Evolutionary conservation across 2,329 filamentous ascomycete species (phyloP), one percentile per base, ranked within the genome.

Genomic region (Elsinoe fawcettii): DNA sequence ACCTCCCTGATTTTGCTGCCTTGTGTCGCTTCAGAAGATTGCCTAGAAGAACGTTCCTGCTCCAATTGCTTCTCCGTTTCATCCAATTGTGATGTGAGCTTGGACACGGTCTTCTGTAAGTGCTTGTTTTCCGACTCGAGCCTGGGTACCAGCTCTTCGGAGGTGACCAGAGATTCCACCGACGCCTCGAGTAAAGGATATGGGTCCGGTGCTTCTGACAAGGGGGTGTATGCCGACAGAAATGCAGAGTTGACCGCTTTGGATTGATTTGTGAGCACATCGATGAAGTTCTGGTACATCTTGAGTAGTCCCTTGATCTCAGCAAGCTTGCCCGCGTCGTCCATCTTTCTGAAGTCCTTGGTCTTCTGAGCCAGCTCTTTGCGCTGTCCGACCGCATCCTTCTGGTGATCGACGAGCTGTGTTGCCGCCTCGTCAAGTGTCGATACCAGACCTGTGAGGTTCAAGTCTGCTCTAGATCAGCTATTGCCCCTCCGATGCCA

Each of bases 291-390:
- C 74, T 99, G 93, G 76, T 99, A 99, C 51, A 91, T 90, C 92
- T 71, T 67, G 59, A 99, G 74, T 53, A 99, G 75, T 37, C 83
- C 83, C 74, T 97, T 99, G 75, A 95, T 84, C 71, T 99, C 93
- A 4, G 79, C 78, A 56, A 99, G 75, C 72, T 97, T 99, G 58
- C 82, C 83, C 9, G 86, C 76, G 76, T 99, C 90, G 65, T 97
- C 92, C 9, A 95, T 80, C 71, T 96, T 97, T 60, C 91, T 81
- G 65, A 97, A 99, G 66, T 97, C 92, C 68, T 99, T 99, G 0
- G 93, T 99, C 78, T 96, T 97, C 69, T 96, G 91, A n/a, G 95
- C 93, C 18, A 99, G 78, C 60, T 99, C 95, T 70, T 99, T 99
- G 55, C 93, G 82, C 70, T 99, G 92, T 0, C 96, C 86, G 3